Percentiles rank a stretch among this genome's conserved stretches.
phyloP scores from a whole-genome alignment of 2,329 filamentous ascomycete genomes.

The Aspergillus floridensis region DNA sequence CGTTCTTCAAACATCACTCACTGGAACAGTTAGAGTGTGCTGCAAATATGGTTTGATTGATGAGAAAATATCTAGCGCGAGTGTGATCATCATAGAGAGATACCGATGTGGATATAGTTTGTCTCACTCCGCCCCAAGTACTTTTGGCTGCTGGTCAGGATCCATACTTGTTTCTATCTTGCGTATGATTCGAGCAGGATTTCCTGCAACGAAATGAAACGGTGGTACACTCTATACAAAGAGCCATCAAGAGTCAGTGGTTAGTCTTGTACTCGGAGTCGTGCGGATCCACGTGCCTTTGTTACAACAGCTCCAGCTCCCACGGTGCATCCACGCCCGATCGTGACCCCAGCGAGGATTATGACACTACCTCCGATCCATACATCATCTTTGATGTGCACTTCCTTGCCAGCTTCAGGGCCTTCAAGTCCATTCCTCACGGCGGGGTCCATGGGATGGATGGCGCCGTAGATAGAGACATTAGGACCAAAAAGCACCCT shows the following conservation, averaged over 20 bases:
- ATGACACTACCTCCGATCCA: conserved; percentile 51
- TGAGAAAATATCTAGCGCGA: background rate
- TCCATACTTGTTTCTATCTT: conserved; percentile 27
- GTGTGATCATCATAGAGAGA: background rate
- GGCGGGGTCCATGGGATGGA: conserved; percentile 52
- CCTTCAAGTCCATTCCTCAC: conserved; percentile 43
- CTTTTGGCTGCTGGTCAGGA: conserved; percentile 9
- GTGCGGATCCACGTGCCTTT: conserved; percentile 19
- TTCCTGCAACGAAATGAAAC: conserved; percentile 29
- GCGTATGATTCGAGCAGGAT: conserved; percentile 25
- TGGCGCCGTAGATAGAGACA: conserved; percentile 53
- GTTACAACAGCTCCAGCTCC: conserved; percentile 44
- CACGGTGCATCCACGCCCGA: conserved; percentile 43
- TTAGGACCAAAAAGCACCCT: conserved; percentile 54
- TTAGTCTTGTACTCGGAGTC: background rate
- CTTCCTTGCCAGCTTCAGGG: conserved; percentile 50
- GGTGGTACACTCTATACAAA: conserved; percentile 24
- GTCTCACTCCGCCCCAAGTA: background rate
- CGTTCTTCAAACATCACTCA: background rate
- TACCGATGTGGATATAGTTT: background rate
- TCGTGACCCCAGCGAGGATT: conserved; percentile 43
- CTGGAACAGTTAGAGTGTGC: background rate
- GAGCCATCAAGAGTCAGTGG: conserved; percentile 1
- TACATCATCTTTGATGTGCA: conserved; percentile 49
- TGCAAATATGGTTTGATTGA: background rate